Conservation (phyloP, 78 protist species). For the Fonticula alba region DNA sequence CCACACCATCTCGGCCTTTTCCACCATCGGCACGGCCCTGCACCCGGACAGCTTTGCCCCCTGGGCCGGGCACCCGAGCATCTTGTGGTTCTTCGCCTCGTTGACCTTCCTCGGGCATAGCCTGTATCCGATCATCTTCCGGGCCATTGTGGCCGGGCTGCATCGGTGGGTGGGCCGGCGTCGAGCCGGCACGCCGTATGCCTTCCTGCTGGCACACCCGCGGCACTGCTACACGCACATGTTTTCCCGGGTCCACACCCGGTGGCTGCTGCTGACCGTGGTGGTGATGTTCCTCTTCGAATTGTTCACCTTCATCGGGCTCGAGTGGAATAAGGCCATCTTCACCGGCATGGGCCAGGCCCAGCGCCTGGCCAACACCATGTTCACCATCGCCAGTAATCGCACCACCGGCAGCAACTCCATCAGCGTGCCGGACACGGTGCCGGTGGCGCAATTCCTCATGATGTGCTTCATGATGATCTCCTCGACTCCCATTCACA, state of each 20-base stretch:
- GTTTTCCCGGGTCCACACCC: background rate
- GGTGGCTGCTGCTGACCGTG: background rate
- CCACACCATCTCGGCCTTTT: background rate
- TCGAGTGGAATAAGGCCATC: background rate
- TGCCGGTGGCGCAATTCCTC: background rate
- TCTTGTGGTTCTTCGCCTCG: background rate
- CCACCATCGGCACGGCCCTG: background rate
- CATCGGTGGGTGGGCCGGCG: background rate
- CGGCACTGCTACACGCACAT: background rate
- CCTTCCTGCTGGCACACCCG: background rate
- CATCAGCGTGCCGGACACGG: background rate
- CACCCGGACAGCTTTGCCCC: background rate
- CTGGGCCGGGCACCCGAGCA: background rate
- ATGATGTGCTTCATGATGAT: background rate
- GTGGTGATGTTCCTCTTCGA: background rate
- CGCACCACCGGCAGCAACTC: constrained; percentile 8
- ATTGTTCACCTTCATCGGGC: background rate
- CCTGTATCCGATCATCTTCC: background rate
- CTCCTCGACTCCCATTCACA: background rate
- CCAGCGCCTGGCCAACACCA: background rate
- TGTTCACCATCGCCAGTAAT: background rate
- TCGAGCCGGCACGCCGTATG: background rate
- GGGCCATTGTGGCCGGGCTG: background rate
- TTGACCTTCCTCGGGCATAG: background rate
- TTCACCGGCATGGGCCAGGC: background rate